Base-by-base conservation (phyloP, 331 rosid species). In the Rhamnella rubrinervis region DNA sequence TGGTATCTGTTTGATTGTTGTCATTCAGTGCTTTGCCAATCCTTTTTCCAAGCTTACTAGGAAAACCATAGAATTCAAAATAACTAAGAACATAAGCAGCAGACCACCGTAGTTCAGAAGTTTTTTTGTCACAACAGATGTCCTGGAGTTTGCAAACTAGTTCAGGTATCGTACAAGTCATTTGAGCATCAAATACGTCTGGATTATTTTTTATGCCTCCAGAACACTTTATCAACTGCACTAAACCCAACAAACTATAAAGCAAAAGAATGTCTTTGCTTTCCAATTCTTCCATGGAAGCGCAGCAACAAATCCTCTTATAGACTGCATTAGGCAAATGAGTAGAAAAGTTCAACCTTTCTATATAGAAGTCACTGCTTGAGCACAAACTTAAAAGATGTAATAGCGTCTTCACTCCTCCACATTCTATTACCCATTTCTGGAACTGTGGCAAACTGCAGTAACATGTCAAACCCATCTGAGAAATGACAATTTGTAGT, bases 51-150 rank as follows among this genome's bases (percentile, higher is more conserved):
- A 84, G 78, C 71, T 82, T 92, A 82, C 77, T 79, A 28, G 97
- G 92, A 81, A 88, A 93, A 72, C 98, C 98, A 56, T 88, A 93
- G 56, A 77, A 70, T 75, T 87, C 95, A 77, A 87, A 81, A 78
- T 73, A 83, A 77, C 88, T 81, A 61, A 88, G 89, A 80, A 78
- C 65, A 69, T 84, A 81, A 37, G 92, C 70, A 83, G 90, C 88
- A 84, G 84, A 90, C 91, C 96, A 90, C 73, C 82, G 81, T 26
- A 88, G 78, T 70, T 90, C 97, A 65, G 82, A 81, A 83, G 85
- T 61, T 70, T 65, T 78, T 70, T 71, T 77, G 67, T 71, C 55
- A 44, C 64, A 68, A 71, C 84, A 86, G 59, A 85, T 85, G 35
- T 86, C 90, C 56, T 73, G 70, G 68, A 93, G 88, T 70, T 81